Evolutionary conservation across 106 monocot species (phyloP).

Genomic region (Apostasia ramifera): DNA sequence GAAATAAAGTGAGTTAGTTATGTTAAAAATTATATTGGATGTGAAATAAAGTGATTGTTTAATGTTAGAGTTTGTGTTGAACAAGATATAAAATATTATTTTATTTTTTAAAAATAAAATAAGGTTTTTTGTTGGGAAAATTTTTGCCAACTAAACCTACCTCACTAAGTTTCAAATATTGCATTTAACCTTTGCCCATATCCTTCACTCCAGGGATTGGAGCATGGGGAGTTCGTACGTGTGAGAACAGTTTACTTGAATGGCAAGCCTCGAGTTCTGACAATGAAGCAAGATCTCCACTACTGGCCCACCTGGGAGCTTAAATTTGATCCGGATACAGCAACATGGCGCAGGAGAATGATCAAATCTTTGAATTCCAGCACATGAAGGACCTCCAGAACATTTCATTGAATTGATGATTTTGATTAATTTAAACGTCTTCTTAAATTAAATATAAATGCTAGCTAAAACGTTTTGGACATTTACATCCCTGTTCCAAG

Average conservation of each 20-base stretch:
- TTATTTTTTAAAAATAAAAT: not conserved
- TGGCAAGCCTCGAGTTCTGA: conserved; percentile 82
- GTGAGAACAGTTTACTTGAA: conserved; percentile 75
- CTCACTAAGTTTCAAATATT: not conserved
- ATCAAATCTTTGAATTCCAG: conserved; percentile 55
- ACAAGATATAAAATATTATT: too few relatives aligned
- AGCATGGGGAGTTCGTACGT: conserved; percentile 88
- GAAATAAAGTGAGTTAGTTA: too few relatives aligned
- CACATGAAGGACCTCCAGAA: not conserved
- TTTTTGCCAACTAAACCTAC: not conserved
- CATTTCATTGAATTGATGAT: too few relatives aligned
- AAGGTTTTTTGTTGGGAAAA: not conserved
- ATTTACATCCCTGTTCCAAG: too few relatives aligned
- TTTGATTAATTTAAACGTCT: too few relatives aligned
- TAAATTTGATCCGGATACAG: conserved; percentile 68
- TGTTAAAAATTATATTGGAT: too few relatives aligned
- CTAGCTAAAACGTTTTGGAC: too few relatives aligned
- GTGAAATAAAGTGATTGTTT: too few relatives aligned
- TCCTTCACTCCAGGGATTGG: conserved; percentile 39
- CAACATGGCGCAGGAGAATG: conserved; percentile 56
- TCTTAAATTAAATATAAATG: too few relatives aligned
- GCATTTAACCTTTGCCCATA: not conserved
- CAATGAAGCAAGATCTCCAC: conserved; percentile 93
- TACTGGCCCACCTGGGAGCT: conserved; percentile 99
- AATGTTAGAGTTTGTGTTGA: too few relatives aligned